Base-by-base conservation (phyloP, 2,329 filamentous ascomycete genomes). In the Fusarium brachygibbosum region DNA sequence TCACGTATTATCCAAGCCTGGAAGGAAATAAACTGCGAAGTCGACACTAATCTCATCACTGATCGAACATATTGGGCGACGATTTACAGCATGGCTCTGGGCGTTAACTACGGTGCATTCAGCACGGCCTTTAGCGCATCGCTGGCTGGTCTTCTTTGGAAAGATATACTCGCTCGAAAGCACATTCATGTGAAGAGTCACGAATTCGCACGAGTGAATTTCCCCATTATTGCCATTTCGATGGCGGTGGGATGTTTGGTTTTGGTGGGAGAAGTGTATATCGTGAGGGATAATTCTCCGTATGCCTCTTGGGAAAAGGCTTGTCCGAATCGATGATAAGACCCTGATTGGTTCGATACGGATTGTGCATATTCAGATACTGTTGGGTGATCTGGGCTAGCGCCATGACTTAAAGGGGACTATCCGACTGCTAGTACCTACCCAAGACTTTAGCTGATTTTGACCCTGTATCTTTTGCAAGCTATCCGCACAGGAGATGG, bases 101-200 rank as follows among this genome's bases (percentile, higher is more conserved):
- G 90, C 3, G 89, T 93, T 63, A 93, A 93, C 76, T 93, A 89
- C 60, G 91, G 91, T 6, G 91, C 91, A 0, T 93, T 93, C 74
- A 92, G 90, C 74, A 87, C 88, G 0, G 89, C 90, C 0, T 92
- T 93, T 70, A 91, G 89, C 67, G 91, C 90, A 0, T 92, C 90
- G 0, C 78, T 93, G 2, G 91, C 91, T 2, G 91, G 91, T 2
- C 82, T 93, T 11, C 79, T 93, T 0, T 93, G 91, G 91, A 83
- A 89, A 4, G 90, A 93, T 66, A 93, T 93, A 19, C 82, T 93
- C 1, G 79, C 76, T 0, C 82, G 90, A 29, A 93, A 93, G 75
- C 86, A 91, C 67, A 93, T 93, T 59, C 83, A 81, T 35, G 89
- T 93, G 0, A 79, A 83, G 4, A 82, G 85, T 1, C 79, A 88